phyloP scores from a whole-genome alignment of 2,329 filamentous ascomycete genomes.

The Diaporthe sp. region DNA sequence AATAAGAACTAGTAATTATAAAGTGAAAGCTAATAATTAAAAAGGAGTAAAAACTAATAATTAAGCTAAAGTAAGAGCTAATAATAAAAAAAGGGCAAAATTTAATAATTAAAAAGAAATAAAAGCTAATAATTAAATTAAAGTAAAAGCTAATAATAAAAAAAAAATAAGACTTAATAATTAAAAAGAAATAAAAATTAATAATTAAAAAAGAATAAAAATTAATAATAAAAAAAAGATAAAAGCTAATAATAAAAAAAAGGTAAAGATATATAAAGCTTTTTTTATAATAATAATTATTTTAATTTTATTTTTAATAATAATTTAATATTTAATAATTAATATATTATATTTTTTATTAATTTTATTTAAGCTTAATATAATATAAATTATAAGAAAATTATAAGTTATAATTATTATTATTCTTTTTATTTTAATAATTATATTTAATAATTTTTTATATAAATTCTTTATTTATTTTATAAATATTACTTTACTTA shows the following conservation, averaged over 20 bases:
- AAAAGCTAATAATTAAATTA: not conserved
- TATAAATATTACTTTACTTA: not conserved
- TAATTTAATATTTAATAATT: not conserved
- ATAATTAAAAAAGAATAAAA: not conserved
- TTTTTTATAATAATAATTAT: not conserved
- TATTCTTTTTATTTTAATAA: not conserved
- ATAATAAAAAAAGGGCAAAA: not conserved
- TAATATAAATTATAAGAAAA: not conserved
- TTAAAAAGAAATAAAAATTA: not conserved
- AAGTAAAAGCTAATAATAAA: not conserved
- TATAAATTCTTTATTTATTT: not conserved
- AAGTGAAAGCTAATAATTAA: no score
- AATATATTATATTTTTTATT: not conserved
- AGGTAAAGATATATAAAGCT: no score
- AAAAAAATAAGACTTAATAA: not conserved
- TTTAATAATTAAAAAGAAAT: not conserved
- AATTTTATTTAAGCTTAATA: not conserved
- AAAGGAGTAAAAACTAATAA: no score
- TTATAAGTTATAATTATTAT: not conserved
- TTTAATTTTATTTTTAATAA: not conserved
- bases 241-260: not conserved
- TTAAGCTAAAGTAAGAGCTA: no score
- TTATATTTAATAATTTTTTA: not conserved
- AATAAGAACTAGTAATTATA: not conserved
- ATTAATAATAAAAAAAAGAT: not conserved